A percentile compares a stretch with the other conserved stretches of the same genome.
Evolutionary conservation across 495 filamentous ascomycete species (phyloP).

Genomic region (Cryomyces minteri): DNA sequence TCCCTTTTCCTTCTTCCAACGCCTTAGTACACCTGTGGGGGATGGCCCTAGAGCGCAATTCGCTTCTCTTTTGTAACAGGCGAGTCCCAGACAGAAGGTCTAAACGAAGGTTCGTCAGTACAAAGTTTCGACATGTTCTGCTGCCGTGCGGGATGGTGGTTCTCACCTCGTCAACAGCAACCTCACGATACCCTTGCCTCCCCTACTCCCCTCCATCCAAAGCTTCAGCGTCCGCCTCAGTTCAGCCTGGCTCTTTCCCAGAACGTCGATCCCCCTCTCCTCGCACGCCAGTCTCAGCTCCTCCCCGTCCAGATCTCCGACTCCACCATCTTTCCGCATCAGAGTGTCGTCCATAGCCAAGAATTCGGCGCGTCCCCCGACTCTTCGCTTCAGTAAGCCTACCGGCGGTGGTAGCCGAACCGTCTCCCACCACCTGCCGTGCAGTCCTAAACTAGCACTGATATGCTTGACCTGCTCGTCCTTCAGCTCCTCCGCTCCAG

Average conservation of each 20-base stretch:
- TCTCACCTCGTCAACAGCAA: not conserved
- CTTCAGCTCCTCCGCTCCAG: not conserved
- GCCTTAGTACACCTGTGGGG: too few relatives aligned
- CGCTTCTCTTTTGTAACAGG: too few relatives aligned
- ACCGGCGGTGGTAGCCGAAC: slow-evolving; percentile 14
- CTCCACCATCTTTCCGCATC: slow-evolving; percentile 32
- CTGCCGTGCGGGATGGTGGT: too few relatives aligned
- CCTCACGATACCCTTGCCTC: not conserved
- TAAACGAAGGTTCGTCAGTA: too few relatives aligned
- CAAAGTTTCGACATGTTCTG: too few relatives aligned
- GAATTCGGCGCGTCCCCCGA: slow-evolving; percentile 30
- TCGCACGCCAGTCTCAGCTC: slow-evolving; percentile 40
- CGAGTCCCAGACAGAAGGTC: too few relatives aligned
- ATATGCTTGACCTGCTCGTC: slow-evolving; percentile 7
- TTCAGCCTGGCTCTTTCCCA: slow-evolving; percentile 14
- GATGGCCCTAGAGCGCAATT: too few relatives aligned
- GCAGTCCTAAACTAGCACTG: slow-evolving; percentile 21
- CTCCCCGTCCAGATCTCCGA: slow-evolving; percentile 23
- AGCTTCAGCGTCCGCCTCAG: slow-evolving; percentile 8
- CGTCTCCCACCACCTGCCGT: slow-evolving; percentile 24
- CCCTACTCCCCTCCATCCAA: slow-evolving; percentile 7
- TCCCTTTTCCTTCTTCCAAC: too few relatives aligned
- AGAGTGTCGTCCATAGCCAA: slow-evolving; percentile 39
- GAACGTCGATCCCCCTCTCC: slow-evolving; percentile 27
- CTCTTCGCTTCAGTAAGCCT: slow-evolving; percentile 20